phyloP scores from a whole-genome alignment of 2,329 filamentous ascomycete species.

The Cladobotryum mycophilum region DNA sequence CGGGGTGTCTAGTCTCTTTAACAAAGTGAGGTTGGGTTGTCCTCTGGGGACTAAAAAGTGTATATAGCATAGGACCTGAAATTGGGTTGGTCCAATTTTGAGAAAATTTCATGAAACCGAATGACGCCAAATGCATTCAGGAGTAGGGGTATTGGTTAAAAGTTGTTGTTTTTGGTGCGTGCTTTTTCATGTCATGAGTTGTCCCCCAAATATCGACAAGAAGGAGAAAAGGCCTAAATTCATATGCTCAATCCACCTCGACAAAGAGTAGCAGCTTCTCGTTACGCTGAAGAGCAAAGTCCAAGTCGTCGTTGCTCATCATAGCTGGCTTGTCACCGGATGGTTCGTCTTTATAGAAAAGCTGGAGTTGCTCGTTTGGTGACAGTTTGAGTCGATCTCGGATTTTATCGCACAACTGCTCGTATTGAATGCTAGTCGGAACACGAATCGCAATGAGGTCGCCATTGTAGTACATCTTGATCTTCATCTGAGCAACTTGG shows the following conservation, averaged over 20 bases:
- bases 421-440: slow-evolving; percentile 69
- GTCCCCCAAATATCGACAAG: slow-evolving; percentile 8
- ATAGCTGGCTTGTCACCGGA: slow-evolving; percentile 69
- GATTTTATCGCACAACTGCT: slow-evolving; percentile 76
- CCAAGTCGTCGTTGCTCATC: slow-evolving; percentile 73
- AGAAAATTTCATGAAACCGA: too few species aligned
- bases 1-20: too few species aligned
- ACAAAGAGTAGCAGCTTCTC: slow-evolving; percentile 80
- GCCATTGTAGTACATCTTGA: slow-evolving; percentile 90
- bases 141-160: slow-evolving; percentile 2
- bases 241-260: slow-evolving; percentile 39
- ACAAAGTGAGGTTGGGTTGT: not conserved
- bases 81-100: too few species aligned
- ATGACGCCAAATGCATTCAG: too few species aligned
- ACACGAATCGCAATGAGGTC: slow-evolving; percentile 90
- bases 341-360: slow-evolving; percentile 82
- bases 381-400: slow-evolving; percentile 74
- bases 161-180: not conserved
- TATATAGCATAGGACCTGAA: not conserved
- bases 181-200: slow-evolving; percentile 3
- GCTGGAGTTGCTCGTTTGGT: slow-evolving; percentile 61
- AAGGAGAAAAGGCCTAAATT: slow-evolving; percentile 4
- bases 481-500: slow-evolving; percentile 56
- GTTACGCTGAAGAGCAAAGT: slow-evolving; percentile 73
- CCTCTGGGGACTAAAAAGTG: not conserved